Evolutionary conservation across 2,329 filamentous ascomycete species (phyloP), one percentile per base, ranked within the genome.

Genomic region (Sarocladium strictum): DNA sequence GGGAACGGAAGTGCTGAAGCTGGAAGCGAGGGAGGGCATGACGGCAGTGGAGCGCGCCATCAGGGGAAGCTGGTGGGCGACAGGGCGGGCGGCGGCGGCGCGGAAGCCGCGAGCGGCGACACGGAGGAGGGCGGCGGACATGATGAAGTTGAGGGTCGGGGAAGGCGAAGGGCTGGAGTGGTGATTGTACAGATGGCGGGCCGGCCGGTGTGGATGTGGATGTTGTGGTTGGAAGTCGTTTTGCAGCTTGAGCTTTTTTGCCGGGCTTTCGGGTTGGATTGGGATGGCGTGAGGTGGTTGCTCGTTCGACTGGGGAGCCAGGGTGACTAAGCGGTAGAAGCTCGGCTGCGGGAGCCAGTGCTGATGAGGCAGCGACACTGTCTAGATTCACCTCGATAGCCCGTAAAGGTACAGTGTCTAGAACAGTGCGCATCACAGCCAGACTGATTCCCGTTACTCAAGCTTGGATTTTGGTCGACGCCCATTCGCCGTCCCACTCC

Each of bases 91-190:
- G 73, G 75, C 73, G 79, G 80, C 81, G 73, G 78, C 73, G 78
- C 79, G 80, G 50, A 26, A 40, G 50, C 50, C 50, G 75, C 87
- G 87, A 72, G 81, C 80, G 72, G 86, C 85, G 67, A 85, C 73
- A 69, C 88, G 86, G 75, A 91, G 77, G 67, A 91, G 72, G 59
- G 83, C 77, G 62, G 81, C 75, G 65, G 86, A 85, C 83, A 87
- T 88, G 73, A 58, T 61, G 58, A 58, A 56, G 54, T 57, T 55
- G 54, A 37, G 56, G 55, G 15, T 51, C 55, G 58, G 51, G 55
- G 57, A 55, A 53, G 49, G 55, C 52, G 54, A 54, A 37, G 29
- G 43, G 29, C 27, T 50, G 58, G 57, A 47, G 56, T 59, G 56
- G 57, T 56, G 58, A 59, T 53, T 56, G 53, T 49, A 37, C 40